A percentile compares a stretch with the other conserved stretches of the same genome.
These are phyloP conservation scores for Silene uniflora DNA, from an alignment of 148 eudicot species.

Conservation along the genomic window DNA sequence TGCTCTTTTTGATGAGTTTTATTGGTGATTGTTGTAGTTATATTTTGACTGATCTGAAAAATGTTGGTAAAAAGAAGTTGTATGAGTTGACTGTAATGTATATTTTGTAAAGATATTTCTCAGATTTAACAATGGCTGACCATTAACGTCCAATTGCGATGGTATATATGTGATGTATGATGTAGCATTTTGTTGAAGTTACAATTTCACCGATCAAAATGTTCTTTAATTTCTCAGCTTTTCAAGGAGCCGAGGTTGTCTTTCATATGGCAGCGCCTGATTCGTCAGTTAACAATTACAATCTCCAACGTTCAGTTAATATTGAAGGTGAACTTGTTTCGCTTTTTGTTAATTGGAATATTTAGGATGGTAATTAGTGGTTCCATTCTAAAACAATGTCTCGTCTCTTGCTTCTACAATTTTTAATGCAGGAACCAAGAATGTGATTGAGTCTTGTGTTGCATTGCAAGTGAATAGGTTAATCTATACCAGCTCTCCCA, in stretches of 20 bases:
- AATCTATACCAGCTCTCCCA: constrained; percentile 90
- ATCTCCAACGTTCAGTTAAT: constrained; percentile 80
- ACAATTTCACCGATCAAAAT: background rate
- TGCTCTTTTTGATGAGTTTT: background rate
- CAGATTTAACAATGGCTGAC: no score
- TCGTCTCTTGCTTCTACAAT: background rate
- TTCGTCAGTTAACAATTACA: constrained; percentile 81
- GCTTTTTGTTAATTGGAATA: background rate
- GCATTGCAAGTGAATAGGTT: constrained; percentile 80
- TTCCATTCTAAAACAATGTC: background rate
- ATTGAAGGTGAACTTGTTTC: constrained; percentile 53
- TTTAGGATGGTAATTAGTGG: background rate
- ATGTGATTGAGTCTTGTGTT: constrained; percentile 81
- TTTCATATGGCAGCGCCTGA: constrained; percentile 99
- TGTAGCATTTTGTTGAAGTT: background rate
- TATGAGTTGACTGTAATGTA: background rate
- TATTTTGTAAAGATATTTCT: no score
- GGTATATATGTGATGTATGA: background rate
- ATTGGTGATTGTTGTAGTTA: background rate
- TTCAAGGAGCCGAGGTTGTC: constrained; percentile 86
- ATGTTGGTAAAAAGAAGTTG: background rate
- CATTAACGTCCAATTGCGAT: background rate
- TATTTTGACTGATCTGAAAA: background rate
- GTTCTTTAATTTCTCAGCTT: constrained; percentile 45
- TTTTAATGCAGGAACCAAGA: constrained; percentile 59